These are phyloP conservation scores for Irpex sp. DNA, from an alignment of 1,284 basidiomycete species.

Conservation along the genomic window DNA sequence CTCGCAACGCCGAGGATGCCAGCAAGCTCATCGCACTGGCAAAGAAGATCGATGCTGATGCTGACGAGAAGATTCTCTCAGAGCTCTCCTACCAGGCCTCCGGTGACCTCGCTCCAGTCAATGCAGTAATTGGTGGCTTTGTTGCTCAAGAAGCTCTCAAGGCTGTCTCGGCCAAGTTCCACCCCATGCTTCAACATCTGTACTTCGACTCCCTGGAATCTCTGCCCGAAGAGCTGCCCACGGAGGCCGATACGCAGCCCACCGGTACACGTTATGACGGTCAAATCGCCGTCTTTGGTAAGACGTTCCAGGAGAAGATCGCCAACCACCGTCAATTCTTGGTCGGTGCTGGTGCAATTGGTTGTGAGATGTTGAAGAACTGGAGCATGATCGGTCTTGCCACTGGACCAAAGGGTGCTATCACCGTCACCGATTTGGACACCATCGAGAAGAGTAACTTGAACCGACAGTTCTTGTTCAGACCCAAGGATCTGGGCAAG, in stretches of 20 bases:
- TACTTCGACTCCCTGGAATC: slow-evolving; percentile 99
- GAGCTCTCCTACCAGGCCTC: slow-evolving; percentile 92
- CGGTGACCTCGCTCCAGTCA: slow-evolving; percentile 91
- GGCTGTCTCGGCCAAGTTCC: slow-evolving; percentile 97
- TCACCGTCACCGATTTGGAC: slow-evolving; percentile 97
- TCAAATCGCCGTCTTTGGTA: slow-evolving; percentile 96
- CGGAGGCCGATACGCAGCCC: slow-evolving; percentile 87
- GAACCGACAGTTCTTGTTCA: slow-evolving; percentile 98
- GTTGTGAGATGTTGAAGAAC: slow-evolving; percentile 99
- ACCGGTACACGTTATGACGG: slow-evolving; percentile 86
- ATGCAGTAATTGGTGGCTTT: slow-evolving; percentile 95
- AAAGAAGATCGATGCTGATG: slow-evolving; percentile 75
- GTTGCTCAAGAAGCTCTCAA: slow-evolving; percentile 98
- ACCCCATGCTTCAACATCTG: slow-evolving; percentile 92
- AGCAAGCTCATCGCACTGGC: slow-evolving; percentile 68
- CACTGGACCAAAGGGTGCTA: slow-evolving; percentile 75
- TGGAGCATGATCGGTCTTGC: slow-evolving; percentile 99
- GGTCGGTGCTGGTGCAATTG: slow-evolving; percentile 97
- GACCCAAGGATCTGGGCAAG: slow-evolving; percentile 94
- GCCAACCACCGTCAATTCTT: slow-evolving; percentile 92
- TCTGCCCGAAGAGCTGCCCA: slow-evolving; percentile 71
- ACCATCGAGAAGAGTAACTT: slow-evolving; percentile 99
- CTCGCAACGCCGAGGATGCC: slow-evolving; percentile 86
- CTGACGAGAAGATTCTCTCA: slow-evolving; percentile 78
- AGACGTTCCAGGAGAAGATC: slow-evolving; percentile 91